Evolutionary conservation across 805 yeast genomes (phyloP).

Genomic region (Barnettozyma sp.): DNA sequence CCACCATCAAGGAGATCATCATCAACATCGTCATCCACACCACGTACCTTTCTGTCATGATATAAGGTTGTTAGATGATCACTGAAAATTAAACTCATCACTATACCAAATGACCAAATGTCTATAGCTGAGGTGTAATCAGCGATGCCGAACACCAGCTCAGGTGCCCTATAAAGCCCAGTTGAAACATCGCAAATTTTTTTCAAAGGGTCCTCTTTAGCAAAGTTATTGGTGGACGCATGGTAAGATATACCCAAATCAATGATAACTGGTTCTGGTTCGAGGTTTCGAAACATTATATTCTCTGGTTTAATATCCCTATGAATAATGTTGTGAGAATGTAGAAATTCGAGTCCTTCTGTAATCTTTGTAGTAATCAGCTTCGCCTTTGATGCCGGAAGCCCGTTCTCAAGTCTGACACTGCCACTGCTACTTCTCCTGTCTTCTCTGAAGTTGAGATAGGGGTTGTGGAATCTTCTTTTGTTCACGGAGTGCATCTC

Average conservation of each 20-base stretch:
- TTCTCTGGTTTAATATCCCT: slow-evolving; percentile 89
- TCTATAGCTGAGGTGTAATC: slow-evolving; percentile 53
- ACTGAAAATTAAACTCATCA: slow-evolving; percentile 47
- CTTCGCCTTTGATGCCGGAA: slow-evolving; percentile 13
- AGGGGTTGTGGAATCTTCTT: no score
- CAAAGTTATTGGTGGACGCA: slow-evolving; percentile 51
- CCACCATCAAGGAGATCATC: slow-evolving; percentile 35
- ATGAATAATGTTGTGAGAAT: slow-evolving; percentile 73
- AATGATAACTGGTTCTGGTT: slow-evolving; percentile 29
- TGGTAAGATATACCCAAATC: slow-evolving; percentile 36
- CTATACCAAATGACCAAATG: slow-evolving; percentile 65
- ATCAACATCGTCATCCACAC: slow-evolving; percentile 35
- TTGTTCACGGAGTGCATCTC: slow-evolving; percentile 27
- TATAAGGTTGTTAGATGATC: slow-evolving; percentile 28
- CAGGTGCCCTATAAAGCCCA: slow-evolving; percentile 68
- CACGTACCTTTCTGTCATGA: no score
- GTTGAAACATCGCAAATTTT: slow-evolving; percentile 56
- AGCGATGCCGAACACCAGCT: slow-evolving; percentile 53
- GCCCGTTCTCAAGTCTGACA: slow-evolving; percentile 16
- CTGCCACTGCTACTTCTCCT: slow-evolving; percentile 11
- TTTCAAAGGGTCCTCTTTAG: slow-evolving; percentile 39
- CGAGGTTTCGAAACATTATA: slow-evolving; percentile 43
- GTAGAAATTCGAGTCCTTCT: slow-evolving; percentile 55
- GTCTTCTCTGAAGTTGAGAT: no score
- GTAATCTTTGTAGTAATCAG: slow-evolving; percentile 33